Conservation (phyloP, 306 rosid species). For the Acacia acuminata region DNA sequence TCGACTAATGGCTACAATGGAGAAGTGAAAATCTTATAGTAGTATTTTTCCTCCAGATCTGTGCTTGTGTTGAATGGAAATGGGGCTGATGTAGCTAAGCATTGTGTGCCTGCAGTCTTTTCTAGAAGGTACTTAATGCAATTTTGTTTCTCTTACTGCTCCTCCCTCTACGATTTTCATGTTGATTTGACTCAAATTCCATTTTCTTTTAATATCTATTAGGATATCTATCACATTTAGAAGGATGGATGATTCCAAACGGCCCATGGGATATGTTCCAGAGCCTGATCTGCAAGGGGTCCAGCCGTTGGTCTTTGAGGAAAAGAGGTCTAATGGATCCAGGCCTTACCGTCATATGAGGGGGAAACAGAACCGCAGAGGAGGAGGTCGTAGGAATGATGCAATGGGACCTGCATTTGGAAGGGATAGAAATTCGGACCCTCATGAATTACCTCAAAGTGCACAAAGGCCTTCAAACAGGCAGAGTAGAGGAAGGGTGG, state of each 20-base stretch:
- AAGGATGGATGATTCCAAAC: slow-evolving; percentile 74
- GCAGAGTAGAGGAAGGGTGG: slow-evolving; percentile 43
- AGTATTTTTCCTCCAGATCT: slow-evolving; percentile 59
- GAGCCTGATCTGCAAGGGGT: slow-evolving; percentile 86
- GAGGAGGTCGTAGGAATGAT: slow-evolving; percentile 41
- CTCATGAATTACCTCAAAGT: slow-evolving; percentile 42
- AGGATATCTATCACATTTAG: slow-evolving; percentile 98
- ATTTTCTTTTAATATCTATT: slow-evolving; percentile 8
- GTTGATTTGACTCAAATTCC: slow-evolving; percentile 9
- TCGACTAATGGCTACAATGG: slow-evolving; percentile 4
- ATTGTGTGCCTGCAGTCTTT: slow-evolving; percentile 95
- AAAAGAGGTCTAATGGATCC: slow-evolving; percentile 38
- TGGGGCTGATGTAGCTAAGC: slow-evolving; percentile 95
- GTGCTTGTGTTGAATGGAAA: slow-evolving; percentile 91
- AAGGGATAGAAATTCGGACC: slow-evolving; percentile 46
- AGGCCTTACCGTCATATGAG: slow-evolving; percentile 33
- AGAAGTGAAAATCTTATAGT: slow-evolving; percentile 35
- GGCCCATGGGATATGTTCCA: slow-evolving; percentile 53
- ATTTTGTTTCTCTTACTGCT: neutral
- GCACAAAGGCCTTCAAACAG: slow-evolving; percentile 47
- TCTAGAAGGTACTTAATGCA: slow-evolving; percentile 55
- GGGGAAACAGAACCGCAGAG: slow-evolving; percentile 51
- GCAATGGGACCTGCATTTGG: slow-evolving; percentile 47
- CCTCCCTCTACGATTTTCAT: neutral
- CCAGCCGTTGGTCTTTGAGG: slow-evolving; percentile 70